These are phyloP conservation scores for Pythium sp. DNA, from an alignment of 352 stramenopile genomes.

Conservation along the genomic window DNA sequence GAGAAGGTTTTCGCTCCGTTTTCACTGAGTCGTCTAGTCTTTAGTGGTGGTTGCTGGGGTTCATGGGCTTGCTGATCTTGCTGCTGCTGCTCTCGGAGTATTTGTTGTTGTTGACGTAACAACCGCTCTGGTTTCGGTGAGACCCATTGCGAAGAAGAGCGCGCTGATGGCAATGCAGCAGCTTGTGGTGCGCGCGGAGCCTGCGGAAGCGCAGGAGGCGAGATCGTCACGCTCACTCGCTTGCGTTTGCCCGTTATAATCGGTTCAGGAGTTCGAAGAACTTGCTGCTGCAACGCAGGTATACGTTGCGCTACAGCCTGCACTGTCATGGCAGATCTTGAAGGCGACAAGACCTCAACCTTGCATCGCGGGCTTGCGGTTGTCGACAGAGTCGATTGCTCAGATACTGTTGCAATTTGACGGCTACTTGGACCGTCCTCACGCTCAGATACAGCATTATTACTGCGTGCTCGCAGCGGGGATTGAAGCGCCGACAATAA, in stretches of 20 bases:
- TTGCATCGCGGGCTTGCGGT: constrained; percentile 7
- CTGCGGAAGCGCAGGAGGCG: neutral
- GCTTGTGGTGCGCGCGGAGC: neutral
- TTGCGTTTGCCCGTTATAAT: constrained; percentile 7
- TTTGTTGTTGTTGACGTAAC: neutral
- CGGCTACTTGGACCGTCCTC: neutral
- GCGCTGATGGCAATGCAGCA: neutral
- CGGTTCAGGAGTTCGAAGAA: constrained; percentile 8
- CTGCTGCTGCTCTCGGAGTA: neutral
- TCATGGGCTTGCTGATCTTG: constrained; percentile 2
- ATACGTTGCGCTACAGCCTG: neutral
- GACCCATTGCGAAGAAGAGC: constrained; percentile 13
- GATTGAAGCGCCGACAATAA: neutral
- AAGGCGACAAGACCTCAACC: constrained; percentile 8
- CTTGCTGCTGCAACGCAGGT: neutral
- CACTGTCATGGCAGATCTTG: neutral
- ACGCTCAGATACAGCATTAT: neutral
- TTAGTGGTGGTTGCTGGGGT: constrained; percentile 13
- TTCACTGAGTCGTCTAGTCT: constrained; percentile 12
- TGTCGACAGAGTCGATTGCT: neutral
- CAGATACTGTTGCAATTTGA: neutral
- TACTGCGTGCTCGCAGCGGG: neutral
- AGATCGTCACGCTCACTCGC: constrained; percentile 19
- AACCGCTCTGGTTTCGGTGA: constrained; percentile 13
- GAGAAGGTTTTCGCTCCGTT: constrained; percentile 3